Evolutionary conservation across 148 eudicot species (phyloP).

Genomic region (Rhododendron mucronatum): DNA sequence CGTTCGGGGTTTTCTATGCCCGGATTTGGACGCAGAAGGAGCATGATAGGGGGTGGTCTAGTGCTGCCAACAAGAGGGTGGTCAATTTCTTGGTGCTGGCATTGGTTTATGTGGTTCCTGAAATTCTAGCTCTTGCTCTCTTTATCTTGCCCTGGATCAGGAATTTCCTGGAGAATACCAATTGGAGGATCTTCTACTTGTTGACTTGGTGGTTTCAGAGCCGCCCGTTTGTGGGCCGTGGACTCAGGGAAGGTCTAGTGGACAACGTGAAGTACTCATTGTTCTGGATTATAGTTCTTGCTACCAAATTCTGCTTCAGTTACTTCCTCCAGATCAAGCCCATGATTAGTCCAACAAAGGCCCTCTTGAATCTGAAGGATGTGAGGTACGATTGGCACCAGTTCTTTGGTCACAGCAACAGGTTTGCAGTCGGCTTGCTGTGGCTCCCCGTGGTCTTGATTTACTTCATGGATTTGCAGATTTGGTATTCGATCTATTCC

Average conservation of each 20-base stretch:
- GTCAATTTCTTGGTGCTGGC: slow-evolving; percentile 51
- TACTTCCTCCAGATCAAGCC: slow-evolving; percentile 86
- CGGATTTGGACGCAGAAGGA: slow-evolving; percentile 63
- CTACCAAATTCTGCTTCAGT: slow-evolving; percentile 69
- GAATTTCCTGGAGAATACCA: slow-evolving; percentile 72
- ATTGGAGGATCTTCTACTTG: slow-evolving; percentile 79
- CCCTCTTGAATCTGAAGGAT: slow-evolving; percentile 36
- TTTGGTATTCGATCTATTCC: slow-evolving; percentile 92
- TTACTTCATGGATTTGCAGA: slow-evolving; percentile 85
- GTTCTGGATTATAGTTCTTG: slow-evolving; percentile 84
- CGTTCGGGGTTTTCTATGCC: slow-evolving; percentile 57
- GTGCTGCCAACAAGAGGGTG: slow-evolving; percentile 47
- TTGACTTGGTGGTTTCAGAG: slow-evolving; percentile 94
- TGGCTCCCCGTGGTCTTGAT: slow-evolving; percentile 91
- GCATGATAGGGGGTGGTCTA: slow-evolving; percentile 38
- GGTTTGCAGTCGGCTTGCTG: slow-evolving; percentile 71
- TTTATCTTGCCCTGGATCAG: slow-evolving; percentile 77
- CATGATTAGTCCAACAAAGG: slow-evolving; percentile 61
- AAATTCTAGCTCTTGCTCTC: slow-evolving; percentile 54
- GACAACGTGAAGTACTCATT: slow-evolving; percentile 71
- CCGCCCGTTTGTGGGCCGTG: slow-evolving; percentile 78
- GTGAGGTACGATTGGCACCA: slow-evolving; percentile 71
- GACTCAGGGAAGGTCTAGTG: slow-evolving; percentile 76
- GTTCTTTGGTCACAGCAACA: slow-evolving; percentile 61
- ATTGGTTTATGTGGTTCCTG: slow-evolving; percentile 59